phyloP scores from a whole-genome alignment of 2,329 filamentous ascomycete species.

The Trichoderma sp. region DNA sequence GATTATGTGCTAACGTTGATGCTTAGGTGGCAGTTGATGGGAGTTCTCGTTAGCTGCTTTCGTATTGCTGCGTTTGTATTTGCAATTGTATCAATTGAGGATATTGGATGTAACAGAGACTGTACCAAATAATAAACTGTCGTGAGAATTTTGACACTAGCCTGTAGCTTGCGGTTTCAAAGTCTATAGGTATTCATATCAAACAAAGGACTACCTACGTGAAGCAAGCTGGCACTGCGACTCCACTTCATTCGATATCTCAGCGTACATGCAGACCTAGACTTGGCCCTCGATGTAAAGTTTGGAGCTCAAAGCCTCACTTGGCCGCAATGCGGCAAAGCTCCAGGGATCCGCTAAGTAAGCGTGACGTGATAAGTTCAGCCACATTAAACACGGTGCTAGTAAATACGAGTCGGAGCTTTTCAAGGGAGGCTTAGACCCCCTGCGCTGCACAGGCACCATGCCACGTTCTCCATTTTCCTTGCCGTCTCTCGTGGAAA shows the following conservation, averaged over 20 bases:
- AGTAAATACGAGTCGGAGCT: background rate
- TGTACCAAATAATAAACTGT: background rate
- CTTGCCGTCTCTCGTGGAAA: background rate
- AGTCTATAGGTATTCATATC: too few species aligned
- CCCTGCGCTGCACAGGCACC: background rate
- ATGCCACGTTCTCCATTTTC: background rate
- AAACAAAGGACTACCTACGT: background rate
- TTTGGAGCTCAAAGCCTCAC: background rate
- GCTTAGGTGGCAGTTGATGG: background rate
- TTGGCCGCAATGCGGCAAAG: background rate
- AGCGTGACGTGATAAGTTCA: background rate
- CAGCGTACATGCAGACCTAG: background rate
- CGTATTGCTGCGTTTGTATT: background rate
- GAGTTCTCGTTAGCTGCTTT: too few species aligned
- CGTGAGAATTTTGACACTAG: background rate
- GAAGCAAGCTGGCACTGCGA: too few species aligned
- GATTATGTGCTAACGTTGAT: background rate
- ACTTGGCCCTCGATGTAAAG: background rate
- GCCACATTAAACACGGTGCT: slow-evolving; percentile 1
- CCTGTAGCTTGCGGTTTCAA: background rate
- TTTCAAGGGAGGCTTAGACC: background rate
- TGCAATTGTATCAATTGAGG: background rate
- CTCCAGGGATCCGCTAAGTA: background rate
- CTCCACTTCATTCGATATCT: background rate
- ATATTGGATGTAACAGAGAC: background rate